Percentiles rank a stretch among this genome's conserved stretches.
phyloP scores from a whole-genome alignment of 306 rosid genomes.

The Cucurbita pepo region DNA sequence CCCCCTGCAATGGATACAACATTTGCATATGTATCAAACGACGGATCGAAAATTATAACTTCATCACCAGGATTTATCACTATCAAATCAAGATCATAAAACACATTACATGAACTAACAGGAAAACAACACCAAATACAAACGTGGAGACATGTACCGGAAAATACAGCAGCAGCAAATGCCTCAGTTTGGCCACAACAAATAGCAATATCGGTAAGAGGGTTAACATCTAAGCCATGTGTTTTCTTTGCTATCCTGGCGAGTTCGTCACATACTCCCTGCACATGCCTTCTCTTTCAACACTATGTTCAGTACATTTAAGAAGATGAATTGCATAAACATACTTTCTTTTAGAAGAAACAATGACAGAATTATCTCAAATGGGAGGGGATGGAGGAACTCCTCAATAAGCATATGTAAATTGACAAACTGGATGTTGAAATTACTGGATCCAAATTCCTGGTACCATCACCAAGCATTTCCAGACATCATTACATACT shows the following conservation, averaged over 20 bases:
- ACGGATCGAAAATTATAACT: conserved; percentile 59
- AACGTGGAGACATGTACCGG: conserved; percentile 18
- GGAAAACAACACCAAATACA: neutral
- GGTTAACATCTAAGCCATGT: conserved; percentile 60
- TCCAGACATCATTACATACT: too few relatives aligned
- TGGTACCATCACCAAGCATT: too few relatives aligned
- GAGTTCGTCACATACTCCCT: conserved; percentile 54
- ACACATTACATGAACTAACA: neutral
- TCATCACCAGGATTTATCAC: conserved; percentile 71
- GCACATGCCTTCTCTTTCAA: conserved; percentile 44
- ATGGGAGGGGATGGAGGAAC: too few relatives aligned
- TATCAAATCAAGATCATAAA: conserved; percentile 16
- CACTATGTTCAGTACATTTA: neutral
- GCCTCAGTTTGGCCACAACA: conserved; percentile 87
- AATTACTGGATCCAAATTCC: too few relatives aligned
- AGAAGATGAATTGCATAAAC: neutral
- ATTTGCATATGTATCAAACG: conserved; percentile 50
- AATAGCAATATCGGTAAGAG: conserved; percentile 60
- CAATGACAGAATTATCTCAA: too few relatives aligned
- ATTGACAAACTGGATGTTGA: too few relatives aligned
- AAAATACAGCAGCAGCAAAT: conserved; percentile 58
- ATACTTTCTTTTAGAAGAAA: neutral
- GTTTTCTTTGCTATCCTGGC: conserved; percentile 31
- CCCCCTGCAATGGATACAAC: conserved; percentile 62
- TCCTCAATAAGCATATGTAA: neutral